Conservation (phyloP, 306 rosid genomes). For the Vigna reflexopilosa region DNA sequence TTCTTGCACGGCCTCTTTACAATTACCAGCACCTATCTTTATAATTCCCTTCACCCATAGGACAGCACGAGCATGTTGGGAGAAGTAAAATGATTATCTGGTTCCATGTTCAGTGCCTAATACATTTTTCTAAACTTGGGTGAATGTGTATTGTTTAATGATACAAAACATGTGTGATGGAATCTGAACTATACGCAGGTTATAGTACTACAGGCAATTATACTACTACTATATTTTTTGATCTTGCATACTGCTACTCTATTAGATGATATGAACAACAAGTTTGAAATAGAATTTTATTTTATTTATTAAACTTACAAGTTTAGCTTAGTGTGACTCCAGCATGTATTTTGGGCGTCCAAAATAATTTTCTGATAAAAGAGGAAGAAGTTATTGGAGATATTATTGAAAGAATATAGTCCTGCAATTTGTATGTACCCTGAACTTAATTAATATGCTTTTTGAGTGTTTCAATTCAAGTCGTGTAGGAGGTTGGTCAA, state of each 20-base stretch:
- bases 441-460: not conserved
- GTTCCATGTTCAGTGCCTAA: not conserved
- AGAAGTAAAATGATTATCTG: constrained; percentile 5
- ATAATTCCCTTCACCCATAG: not conserved
- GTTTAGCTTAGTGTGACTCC: not conserved
- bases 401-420: not conserved
- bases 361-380: constrained; percentile 1
- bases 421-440: not conserved
- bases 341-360: constrained; percentile 11
- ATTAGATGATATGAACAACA: not conserved
- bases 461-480: not conserved
- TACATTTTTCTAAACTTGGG: not conserved
- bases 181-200: not conserved
- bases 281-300: constrained; percentile 19
- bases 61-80: constrained; percentile 6
- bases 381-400: not conserved
- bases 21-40: not conserved
- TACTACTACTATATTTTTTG: not conserved
- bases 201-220: not conserved
- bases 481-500: not conserved
- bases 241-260: not conserved
- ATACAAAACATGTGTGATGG: not conserved
- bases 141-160: constrained; percentile 24
- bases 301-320: not conserved
- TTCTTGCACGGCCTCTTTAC: constrained; percentile 1